Evolutionary conservation across 257 asterid species (phyloP).

Genomic region (Linaria vulgaris): DNA sequence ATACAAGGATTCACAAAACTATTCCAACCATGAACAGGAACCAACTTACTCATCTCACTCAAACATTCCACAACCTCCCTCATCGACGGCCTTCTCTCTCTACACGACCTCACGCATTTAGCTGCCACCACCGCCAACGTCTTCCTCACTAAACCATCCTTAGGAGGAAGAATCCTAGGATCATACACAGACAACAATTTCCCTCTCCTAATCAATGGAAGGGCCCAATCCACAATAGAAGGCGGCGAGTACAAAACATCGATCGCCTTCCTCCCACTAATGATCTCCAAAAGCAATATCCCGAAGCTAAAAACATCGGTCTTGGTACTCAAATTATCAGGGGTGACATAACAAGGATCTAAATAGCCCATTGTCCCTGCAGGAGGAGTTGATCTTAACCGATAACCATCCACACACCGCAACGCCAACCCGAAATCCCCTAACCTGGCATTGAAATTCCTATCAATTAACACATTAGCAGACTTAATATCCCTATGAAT

Average conservation of each 20-base stretch:
- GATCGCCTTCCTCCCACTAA: slow-evolving; percentile 88
- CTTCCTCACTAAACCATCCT: slow-evolving; percentile 58
- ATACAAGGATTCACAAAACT: slow-evolving; percentile 74
- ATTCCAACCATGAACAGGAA: slow-evolving; percentile 63
- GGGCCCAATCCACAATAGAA: slow-evolving; percentile 82
- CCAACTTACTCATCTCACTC: slow-evolving; percentile 55
- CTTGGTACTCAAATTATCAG: slow-evolving; percentile 70
- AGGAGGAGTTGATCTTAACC: slow-evolving; percentile 80
- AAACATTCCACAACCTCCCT: slow-evolving; percentile 67
- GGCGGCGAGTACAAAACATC: slow-evolving; percentile 77
- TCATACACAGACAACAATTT: slow-evolving; percentile 54
- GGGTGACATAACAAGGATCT: slow-evolving; percentile 82
- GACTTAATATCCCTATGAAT: slow-evolving; percentile 85
- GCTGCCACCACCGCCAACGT: slow-evolving; percentile 73
- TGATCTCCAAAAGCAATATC: slow-evolving; percentile 72
- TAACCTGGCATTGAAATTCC: slow-evolving; percentile 65
- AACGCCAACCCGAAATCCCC: slow-evolving; percentile 88
- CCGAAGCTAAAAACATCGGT: slow-evolving; percentile 86
- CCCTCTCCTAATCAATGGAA: slow-evolving; percentile 82
- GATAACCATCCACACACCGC: slow-evolving; percentile 61
- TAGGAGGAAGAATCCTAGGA: slow-evolving; percentile 63
- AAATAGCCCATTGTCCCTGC: slow-evolving; percentile 96
- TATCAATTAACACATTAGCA: slow-evolving; percentile 74
- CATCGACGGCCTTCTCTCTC: slow-evolving; percentile 84
- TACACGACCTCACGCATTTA: slow-evolving; percentile 77